Evolutionary conservation across 2,329 filamentous ascomycete species (phyloP), one percentile per base, ranked within the genome.

Genomic region (Alternaria ethzedia): DNA sequence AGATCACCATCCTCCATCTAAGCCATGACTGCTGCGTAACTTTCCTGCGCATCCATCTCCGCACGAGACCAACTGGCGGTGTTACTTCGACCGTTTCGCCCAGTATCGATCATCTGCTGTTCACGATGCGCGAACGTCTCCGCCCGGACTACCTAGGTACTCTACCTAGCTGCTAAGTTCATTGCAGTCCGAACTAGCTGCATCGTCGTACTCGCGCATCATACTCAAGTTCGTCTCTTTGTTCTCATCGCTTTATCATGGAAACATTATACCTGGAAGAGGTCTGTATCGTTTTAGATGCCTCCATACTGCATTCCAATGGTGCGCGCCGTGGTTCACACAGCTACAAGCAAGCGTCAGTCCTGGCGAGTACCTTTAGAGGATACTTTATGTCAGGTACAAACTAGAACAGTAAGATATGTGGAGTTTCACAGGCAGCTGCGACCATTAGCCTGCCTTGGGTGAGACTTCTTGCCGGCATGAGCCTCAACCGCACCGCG

Each of bases 381-480:
- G 13, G n/a, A n/a, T 10, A 28, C 13, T 9, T 6, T 26, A 13
- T 6, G 13, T 45, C 5, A 25, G 44, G 41, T 20, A 43, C 20
- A 6, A 26, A 9, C 36, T 15, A 36, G 6, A n/a, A 17, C 32
- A 7, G n/a, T 15, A 45, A 23, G 9, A 56, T 4, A 20, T 45
- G 36, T 46, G 20, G 21, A 52, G 44, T 44, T 62, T 55, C 61
- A 59, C 59, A 64, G 51, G 46, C 59, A 49, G 61, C 49, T n/a
- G 52, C 57, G 5, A 15, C 12, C 26, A 11, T 23, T 17, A 45
- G 36, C 20, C 36, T 50, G 36, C 36, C 36, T 11, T 54, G 63
- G 49, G 54, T 75, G 68, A 76, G 66, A 76, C 72, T 63, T 70
- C 66, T 63, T 73, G 71, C 68, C 70, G 71, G 57, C 49, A 63